Evolutionary conservation across 1,139 yeast species (phyloP), one percentile per base, ranked within the genome.

Genomic region (Kodamaea derodonti): DNA sequence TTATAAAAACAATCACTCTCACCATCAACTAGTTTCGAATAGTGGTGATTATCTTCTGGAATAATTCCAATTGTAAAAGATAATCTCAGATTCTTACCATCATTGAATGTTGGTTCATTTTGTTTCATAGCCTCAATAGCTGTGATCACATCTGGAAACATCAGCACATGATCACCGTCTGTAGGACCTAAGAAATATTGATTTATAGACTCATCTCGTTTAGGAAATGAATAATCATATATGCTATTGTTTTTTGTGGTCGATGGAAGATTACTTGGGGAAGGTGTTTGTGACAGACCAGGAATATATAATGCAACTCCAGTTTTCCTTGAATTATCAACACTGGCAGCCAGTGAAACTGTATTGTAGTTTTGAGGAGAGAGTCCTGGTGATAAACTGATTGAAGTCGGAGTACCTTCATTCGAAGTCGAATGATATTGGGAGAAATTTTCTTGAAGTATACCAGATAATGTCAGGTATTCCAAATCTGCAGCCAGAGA

Each of bases 401-500:
- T 48, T 6, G 72, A 63, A 33, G 48, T 59, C 4, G 75, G 74
- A 0, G 75, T 65, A 3, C 68, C 69, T 41, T 65, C 74, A 29
- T 58, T 62, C 14, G 70, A 61, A 1, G 71, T 62, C 3, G 58
- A 44, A 28, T 52, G 63, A 34, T 49, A 39, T 35, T 52, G 56
- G 38, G 51, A 43, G 36, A 63, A 54, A 38, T 72, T 78, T 41
- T 78, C 81, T 34, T 72, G 80, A 24, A 84, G 70, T 34, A 86
- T 84, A 42, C 73, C 78, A n/a, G 94, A 82, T 27, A 87, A 60
- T 2, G 86, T 80, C 4, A 86, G 72, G 50, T 86, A 85, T 49
- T 87, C 96, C 42, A 81, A 65, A 49, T 84, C 85, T 0, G 92
- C 90, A 0, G 95, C 92, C 12, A 80, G 65, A 1, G 94, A 82